Conservation (phyloP, 306 rosid species). For the Abrus precatorius region DNA sequence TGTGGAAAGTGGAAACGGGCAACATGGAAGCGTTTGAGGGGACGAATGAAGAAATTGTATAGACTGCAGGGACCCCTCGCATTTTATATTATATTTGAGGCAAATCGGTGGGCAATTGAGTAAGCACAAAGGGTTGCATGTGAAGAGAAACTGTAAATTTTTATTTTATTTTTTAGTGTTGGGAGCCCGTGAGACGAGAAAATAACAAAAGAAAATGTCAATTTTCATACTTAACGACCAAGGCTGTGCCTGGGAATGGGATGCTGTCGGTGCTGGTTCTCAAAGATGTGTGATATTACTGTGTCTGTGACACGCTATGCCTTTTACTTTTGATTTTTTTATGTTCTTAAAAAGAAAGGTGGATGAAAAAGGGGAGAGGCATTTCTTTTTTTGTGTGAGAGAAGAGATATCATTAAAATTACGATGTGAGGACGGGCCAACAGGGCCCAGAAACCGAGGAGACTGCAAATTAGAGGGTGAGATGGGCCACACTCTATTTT, state of each 20-base stretch:
- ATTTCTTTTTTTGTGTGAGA: neutral
- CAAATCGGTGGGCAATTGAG: neutral
- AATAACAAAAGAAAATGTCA: slow-evolving; percentile 26
- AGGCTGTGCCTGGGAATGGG: neutral
- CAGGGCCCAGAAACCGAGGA: slow-evolving; percentile 23
- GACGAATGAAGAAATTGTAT: slow-evolving; percentile 21
- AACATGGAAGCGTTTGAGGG: slow-evolving; percentile 4
- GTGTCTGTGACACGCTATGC: neutral
- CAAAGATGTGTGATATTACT: neutral
- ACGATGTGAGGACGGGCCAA: neutral
- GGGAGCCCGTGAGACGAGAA: slow-evolving; percentile 27
- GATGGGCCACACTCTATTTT: slow-evolving; percentile 27
- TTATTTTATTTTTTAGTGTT: neutral
- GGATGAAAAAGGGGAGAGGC: neutral
- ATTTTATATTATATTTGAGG: neutral
- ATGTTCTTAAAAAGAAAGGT: neutral
- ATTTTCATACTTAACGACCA: neutral
- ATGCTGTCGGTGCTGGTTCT: slow-evolving; percentile 37
- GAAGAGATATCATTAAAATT: neutral
- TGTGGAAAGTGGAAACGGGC: slow-evolving; percentile 21
- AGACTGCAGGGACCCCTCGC: neutral
- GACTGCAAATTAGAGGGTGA: neutral
- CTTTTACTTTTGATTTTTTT: neutral
- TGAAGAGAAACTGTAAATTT: slow-evolving; percentile 9
- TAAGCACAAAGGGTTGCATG: slow-evolving; percentile 22